Evolutionary conservation across 805 yeast genomes (phyloP).

Genomic region (Saccharomycopsis sp.): DNA sequence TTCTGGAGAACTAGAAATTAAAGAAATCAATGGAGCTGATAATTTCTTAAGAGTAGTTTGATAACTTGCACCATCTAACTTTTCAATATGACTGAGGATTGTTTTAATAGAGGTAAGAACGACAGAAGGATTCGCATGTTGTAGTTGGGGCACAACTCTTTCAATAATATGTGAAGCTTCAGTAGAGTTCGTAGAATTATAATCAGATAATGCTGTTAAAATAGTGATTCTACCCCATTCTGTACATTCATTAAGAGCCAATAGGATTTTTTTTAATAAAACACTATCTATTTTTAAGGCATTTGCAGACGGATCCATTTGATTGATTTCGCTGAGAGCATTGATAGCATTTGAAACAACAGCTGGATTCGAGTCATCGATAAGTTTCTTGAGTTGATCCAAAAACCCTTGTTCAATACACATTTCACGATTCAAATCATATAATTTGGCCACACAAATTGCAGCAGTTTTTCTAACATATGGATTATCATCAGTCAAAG

Average conservation of each 20-base stretch:
- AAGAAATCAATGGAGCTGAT: slow-evolving; percentile 77
- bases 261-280: slow-evolving; percentile 46
- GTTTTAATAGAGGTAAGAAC: slow-evolving; percentile 80
- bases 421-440: slow-evolving; percentile 69
- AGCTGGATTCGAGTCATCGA: slow-evolving; percentile 90
- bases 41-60: slow-evolving; percentile 50
- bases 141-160: slow-evolving; percentile 87
- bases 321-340: slow-evolving; percentile 75
- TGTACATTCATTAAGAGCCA: slow-evolving; percentile 91
- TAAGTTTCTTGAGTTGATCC: slow-evolving; percentile 49
- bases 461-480: slow-evolving; percentile 98
- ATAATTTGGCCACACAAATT: slow-evolving; percentile 90
- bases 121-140: slow-evolving; percentile 94
- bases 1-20: slow-evolving; percentile 84
- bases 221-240: slow-evolving; percentile 98
- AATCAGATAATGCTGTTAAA: slow-evolving; percentile 70
- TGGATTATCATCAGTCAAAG: slow-evolving; percentile 88
- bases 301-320: slow-evolving; percentile 44
- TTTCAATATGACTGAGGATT: slow-evolving; percentile 55
- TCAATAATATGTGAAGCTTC: slow-evolving; percentile 85
- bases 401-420: slow-evolving; percentile 85
- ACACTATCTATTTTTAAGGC: slow-evolving; percentile 32
- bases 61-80: slow-evolving; percentile 27
- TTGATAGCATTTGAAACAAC: slow-evolving; percentile 92
- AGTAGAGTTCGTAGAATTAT: slow-evolving; percentile 38